Conservation (phyloP, 495 filamentous ascomycete genomes). For the Trichoderma erinaceum region DNA sequence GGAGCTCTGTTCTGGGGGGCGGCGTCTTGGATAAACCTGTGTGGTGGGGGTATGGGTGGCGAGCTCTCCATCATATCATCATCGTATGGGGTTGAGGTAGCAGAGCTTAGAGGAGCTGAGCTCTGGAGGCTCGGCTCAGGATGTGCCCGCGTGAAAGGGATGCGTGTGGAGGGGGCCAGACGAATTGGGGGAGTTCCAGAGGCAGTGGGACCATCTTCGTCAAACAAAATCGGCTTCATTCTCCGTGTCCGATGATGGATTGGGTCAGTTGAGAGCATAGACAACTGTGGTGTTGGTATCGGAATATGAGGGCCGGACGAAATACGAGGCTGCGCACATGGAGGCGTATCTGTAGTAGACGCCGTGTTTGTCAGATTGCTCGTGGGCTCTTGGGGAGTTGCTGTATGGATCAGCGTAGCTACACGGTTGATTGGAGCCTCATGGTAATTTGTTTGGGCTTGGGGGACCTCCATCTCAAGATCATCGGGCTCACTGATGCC, state of each 20-base stretch:
- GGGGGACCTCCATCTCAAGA: conserved; percentile 14
- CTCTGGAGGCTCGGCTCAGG: not conserved
- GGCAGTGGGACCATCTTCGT: not conserved
- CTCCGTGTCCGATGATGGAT: not conserved
- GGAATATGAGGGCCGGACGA: not conserved
- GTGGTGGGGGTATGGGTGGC: not conserved
- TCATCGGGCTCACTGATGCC: conserved; percentile 7
- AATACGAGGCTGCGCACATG: conserved; percentile 4
- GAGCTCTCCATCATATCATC: not conserved
- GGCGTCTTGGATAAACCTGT: not conserved
- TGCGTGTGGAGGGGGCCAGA: not conserved
- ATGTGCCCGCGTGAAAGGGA: not conserved
- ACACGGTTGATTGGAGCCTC: conserved; percentile 17
- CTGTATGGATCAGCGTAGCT: not conserved
- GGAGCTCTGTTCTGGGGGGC: not conserved
- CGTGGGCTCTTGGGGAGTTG: not conserved
- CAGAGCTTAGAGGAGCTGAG: not conserved
- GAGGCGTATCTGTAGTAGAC: not conserved
- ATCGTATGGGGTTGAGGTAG: not conserved
- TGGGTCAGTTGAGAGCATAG: not conserved
- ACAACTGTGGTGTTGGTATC: not conserved
- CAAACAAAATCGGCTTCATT: conserved; percentile 10
- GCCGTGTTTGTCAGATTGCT: not conserved
- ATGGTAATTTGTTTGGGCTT: not conserved
- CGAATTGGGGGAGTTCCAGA: not conserved